Percentiles rank a stretch among this genome's conserved stretches.
These are phyloP conservation scores for Colletotrichum sp. DNA, from an alignment of 2,329 filamentous ascomycete species.

Conservation along the genomic window DNA sequence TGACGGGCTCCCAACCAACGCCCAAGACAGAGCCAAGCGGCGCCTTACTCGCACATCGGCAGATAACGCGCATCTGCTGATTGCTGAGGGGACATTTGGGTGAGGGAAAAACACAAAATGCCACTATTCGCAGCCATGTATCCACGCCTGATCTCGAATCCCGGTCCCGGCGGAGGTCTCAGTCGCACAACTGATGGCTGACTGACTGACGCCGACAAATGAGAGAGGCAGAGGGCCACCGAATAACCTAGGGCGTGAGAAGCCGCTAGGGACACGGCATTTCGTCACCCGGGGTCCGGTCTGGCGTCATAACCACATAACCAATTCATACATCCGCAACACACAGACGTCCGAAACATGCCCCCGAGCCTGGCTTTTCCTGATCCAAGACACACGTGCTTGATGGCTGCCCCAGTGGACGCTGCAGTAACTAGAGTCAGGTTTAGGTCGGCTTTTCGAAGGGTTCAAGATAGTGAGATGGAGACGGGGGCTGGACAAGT, in stretches of 20 bases:
- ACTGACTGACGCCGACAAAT: neutral
- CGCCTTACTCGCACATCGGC: neutral
- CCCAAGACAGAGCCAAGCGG: neutral
- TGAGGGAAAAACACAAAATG: neutral
- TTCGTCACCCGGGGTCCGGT: constrained; percentile 11
- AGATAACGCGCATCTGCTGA: neutral
- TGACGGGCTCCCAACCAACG: neutral
- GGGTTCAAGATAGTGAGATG: neutral
- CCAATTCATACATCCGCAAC: neutral
- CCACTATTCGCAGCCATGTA: neutral
- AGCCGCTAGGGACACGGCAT: neutral
- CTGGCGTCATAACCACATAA: constrained; percentile 17
- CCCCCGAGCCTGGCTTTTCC: neutral
- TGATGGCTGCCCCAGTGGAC: neutral
- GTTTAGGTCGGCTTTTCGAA: neutral
- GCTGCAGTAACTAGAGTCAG: neutral
- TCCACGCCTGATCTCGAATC: neutral
- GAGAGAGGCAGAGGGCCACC: neutral
- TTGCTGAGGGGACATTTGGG: neutral
- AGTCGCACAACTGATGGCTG: neutral
- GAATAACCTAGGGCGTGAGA: neutral
- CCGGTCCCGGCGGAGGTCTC: neutral
- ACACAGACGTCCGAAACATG: neutral
- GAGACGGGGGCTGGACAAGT: neutral
- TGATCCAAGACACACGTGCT: neutral